Evolutionary conservation across 371 early-diverging fungal genomes (phyloP), one percentile per base, ranked within the genome.

Genomic region (Mucor irregularis): DNA sequence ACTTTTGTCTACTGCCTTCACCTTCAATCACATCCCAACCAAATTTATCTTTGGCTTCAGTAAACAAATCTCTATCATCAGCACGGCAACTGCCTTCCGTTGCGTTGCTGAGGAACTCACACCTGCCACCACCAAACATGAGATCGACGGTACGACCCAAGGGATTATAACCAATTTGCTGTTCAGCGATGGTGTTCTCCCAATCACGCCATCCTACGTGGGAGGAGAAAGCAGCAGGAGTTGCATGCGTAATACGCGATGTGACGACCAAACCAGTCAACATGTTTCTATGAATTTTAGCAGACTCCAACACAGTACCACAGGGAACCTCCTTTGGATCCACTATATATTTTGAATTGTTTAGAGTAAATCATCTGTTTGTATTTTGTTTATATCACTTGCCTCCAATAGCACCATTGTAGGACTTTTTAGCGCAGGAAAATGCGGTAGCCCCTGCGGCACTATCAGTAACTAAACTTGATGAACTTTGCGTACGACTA

Each of bases 361-460:
- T 34, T 13, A 42, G 9, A 21, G 9, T 24, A 42, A 19, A 40
- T 16, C 4, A 24, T 24, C 0, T 24, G 4, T 16, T 14, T 49
- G 14, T 21, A 43, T 35, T 28, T 37, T 35, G 22, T 1, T 5
- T 4, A 17, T 34, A 31, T 17, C 13, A 17, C n/a, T 57, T 73
- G 75, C 86, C 86, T 42, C 78, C 91, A 56, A 95, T 90, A 13
- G 95, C 98, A 10, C 88, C 91, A 64, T 96, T 95, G 75, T 91
- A 94, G 0, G 92, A 81, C 74, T 95, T 95, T 16, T 82, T 37
- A 7, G 75, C 89, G 64, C 95, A 95, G 1, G 93, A 71, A 74
- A 92, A 95, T 0, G 95, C 96, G 0, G 96, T 96, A 4, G 97
- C 98, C 4, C 96, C 98, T 14, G 98, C 96, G 14, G 97, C 98